Evolutionary conservation across 768 basidiomycete genomes (phyloP).

Genomic region (Amanita rimosa): DNA sequence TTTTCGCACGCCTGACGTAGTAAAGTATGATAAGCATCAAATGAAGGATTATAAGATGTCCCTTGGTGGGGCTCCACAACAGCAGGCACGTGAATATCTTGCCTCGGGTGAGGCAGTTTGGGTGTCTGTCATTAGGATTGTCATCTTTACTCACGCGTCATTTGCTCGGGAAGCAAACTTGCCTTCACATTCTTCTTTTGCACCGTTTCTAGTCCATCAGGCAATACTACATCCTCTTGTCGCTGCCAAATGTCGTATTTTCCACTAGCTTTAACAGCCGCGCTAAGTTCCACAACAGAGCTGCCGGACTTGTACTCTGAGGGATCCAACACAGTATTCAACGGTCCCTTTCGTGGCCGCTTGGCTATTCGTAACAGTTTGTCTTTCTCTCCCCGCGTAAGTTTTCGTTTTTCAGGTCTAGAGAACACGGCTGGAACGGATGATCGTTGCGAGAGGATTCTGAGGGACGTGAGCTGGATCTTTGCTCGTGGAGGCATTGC

Average conservation of each 20-base stretch:
- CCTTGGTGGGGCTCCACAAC: slow-evolving; percentile 69
- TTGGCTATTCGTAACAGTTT: slow-evolving; percentile 69
- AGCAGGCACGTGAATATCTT: slow-evolving; percentile 51
- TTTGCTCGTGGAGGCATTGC: slow-evolving; percentile 43
- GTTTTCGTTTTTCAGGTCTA: slow-evolving; percentile 33
- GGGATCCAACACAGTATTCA: slow-evolving; percentile 61
- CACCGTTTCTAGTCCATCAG: slow-evolving; percentile 30
- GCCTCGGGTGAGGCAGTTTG: slow-evolving; percentile 1
- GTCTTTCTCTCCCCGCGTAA: slow-evolving; percentile 64
- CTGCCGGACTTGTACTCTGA: slow-evolving; percentile 57
- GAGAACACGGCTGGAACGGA: slow-evolving; percentile 79
- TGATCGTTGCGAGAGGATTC: slow-evolving; percentile 78
- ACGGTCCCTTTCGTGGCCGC: slow-evolving; percentile 57
- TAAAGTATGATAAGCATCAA: slow-evolving; percentile 59
- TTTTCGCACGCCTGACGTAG: slow-evolving; percentile 53
- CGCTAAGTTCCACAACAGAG: slow-evolving; percentile 49
- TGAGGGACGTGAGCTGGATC: slow-evolving; percentile 50
- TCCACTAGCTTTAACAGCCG: slow-evolving; percentile 60
- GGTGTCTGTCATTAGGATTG: slow-evolving; percentile 2
- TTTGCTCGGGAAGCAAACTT: slow-evolving; percentile 5
- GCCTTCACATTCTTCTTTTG: slow-evolving; percentile 44
- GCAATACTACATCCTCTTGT: slow-evolving; percentile 18
- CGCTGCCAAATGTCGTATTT: slow-evolving; percentile 53
- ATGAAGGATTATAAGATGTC: slow-evolving; percentile 82
- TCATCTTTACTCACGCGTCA: not conserved